Percentiles rank a stretch among this genome's conserved stretches.
Evolutionary conservation across 805 yeast species (phyloP).

Genomic region (Hanseniaspora lachancei): DNA sequence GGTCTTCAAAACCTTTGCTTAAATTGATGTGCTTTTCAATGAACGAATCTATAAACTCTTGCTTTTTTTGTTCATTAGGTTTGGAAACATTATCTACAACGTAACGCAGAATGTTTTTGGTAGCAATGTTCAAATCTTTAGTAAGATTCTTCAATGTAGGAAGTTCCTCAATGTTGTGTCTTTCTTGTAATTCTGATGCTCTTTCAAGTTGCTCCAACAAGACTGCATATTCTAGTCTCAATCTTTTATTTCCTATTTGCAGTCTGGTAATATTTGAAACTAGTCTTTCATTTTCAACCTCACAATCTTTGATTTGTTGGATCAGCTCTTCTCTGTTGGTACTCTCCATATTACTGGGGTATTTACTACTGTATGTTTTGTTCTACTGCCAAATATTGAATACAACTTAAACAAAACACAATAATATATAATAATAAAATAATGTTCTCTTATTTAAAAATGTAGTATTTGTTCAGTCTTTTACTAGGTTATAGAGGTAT

Average conservation of each 20-base stretch:
- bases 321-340: not conserved
- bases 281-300: not conserved
- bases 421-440: no score
- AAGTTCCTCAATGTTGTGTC: conserved; percentile 3
- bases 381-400: no score
- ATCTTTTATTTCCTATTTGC: conserved; percentile 34
- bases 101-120: not conserved
- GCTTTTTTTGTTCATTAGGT: conserved; percentile 4
- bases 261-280: conserved; percentile 9
- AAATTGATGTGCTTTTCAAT: not conserved
- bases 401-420: no score
- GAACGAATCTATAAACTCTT: conserved; percentile 2
- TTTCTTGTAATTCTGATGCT: not conserved
- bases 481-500: not conserved
- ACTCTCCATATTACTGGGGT: not conserved
- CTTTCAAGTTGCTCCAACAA: conserved; percentile 64
- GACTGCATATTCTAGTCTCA: conserved; percentile 71
- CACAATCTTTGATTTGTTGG: not conserved
- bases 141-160: conserved; percentile 8
- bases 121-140: conserved; percentile 8
- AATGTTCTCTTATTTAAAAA: no score
- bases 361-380: not conserved
- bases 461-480: no score
- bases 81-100: not conserved
- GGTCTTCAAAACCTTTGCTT: not conserved